A percentile compares a stretch with the other conserved stretches of the same genome.
Conservation (phyloP, 352 stramenopile species). For the Pythium chondricola region DNA sequence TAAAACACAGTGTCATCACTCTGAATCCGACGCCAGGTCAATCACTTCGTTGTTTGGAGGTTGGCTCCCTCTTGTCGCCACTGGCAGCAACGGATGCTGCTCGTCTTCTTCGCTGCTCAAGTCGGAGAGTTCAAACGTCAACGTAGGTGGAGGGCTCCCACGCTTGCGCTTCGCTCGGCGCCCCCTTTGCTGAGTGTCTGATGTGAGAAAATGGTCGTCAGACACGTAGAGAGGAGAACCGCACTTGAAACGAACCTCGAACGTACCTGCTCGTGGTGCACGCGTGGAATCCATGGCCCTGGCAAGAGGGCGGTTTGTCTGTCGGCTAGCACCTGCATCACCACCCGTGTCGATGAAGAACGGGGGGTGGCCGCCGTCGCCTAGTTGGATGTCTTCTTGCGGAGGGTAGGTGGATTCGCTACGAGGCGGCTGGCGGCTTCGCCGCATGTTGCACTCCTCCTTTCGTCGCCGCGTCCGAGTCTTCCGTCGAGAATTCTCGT, state of each 20-base stretch:
- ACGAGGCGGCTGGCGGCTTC: too few species aligned
- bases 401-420: too few species aligned
- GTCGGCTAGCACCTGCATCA: background rate
- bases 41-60: constrained; percentile 9
- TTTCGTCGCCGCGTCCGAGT: too few species aligned
- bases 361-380: background rate
- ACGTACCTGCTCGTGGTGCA: too few species aligned
- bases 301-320: too few species aligned
- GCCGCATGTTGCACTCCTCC: too few species aligned
- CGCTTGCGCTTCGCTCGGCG: constrained; percentile 10
- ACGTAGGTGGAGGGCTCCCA: background rate
- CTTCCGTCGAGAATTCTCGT: too few species aligned
- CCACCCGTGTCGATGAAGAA: constrained; percentile 11
- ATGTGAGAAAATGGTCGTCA: background rate
- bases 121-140: constrained; percentile 16
- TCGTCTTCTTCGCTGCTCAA: constrained; percentile 23
- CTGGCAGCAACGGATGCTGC: constrained; percentile 10
- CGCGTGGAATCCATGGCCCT: too few species aligned
- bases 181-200: background rate
- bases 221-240: background rate
- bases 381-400: too few species aligned
- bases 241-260: too few species aligned
- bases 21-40: constrained; percentile 17
- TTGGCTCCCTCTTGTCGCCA: background rate
- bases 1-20: constrained; percentile 16